phyloP scores from a whole-genome alignment of 2,329 filamentous ascomycete species.

The Epichloe elymi region DNA sequence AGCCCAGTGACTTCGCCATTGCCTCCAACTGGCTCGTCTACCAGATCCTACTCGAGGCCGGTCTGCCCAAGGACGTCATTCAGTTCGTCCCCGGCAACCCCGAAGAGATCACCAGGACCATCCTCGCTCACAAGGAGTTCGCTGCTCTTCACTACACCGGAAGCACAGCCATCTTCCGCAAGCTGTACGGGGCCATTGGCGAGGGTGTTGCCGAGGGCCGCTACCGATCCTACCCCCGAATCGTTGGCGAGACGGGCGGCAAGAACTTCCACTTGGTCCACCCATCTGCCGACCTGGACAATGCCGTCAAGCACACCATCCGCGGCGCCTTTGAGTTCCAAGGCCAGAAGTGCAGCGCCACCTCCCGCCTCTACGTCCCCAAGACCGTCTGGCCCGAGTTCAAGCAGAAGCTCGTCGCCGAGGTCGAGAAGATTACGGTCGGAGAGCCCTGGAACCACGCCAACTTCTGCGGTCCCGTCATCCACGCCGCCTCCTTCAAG shows the following conservation, averaged over 20 bases:
- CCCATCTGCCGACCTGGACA: slow-evolving; percentile 60
- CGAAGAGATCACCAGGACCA: slow-evolving; percentile 65
- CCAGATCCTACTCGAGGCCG: slow-evolving; percentile 81
- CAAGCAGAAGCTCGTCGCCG: slow-evolving; percentile 50
- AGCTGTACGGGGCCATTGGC: slow-evolving; percentile 77
- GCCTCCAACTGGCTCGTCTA: slow-evolving; percentile 87
- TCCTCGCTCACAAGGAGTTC: slow-evolving; percentile 67
- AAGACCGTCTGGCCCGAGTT: slow-evolving; percentile 63
- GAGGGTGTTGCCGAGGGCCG: slow-evolving; percentile 66
- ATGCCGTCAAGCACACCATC: slow-evolving; percentile 70
- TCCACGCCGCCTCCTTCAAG: slow-evolving; percentile 70
- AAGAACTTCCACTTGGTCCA: slow-evolving; percentile 91
- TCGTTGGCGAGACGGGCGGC: slow-evolving; percentile 82
- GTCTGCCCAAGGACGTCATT: slow-evolving; percentile 77
- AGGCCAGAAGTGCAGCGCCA: slow-evolving; percentile 83
- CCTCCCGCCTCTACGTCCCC: slow-evolving; percentile 67
- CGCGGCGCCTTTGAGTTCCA: slow-evolving; percentile 85
- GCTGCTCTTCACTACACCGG: slow-evolving; percentile 92
- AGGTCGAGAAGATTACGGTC: slow-evolving; percentile 57
- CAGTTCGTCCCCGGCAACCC: slow-evolving; percentile 89
- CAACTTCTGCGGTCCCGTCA: slow-evolving; percentile 81
- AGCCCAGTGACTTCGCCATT: slow-evolving; percentile 81
- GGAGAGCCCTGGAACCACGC: slow-evolving; percentile 55
- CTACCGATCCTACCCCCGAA: slow-evolving; percentile 75
- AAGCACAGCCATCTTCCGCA: slow-evolving; percentile 81